Evolutionary conservation across 495 filamentous ascomycete genomes (phyloP), one percentile per base, ranked within the genome.

Genomic region (Trichoderma asperelloides): DNA sequence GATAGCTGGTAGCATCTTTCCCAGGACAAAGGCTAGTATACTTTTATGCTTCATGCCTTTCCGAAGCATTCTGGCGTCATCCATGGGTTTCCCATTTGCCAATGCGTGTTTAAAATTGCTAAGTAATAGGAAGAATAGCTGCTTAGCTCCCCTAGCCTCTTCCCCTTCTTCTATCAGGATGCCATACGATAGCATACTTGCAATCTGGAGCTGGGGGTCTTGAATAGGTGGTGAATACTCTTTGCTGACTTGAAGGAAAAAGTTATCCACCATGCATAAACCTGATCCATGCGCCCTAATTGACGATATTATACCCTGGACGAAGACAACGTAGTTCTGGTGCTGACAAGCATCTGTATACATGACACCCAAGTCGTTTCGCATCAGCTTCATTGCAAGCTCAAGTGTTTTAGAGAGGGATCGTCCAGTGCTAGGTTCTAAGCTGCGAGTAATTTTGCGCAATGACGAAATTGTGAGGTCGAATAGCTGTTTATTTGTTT

Each of bases 41-140:
- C 78, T 69, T 16, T 65, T 40, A 39, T 79, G 70, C 12, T 68
- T 67, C 78, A 83, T 78, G 2, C 79, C 80, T 69, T 74, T 72
- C 27, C 67, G 69, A 28, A 84, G 65, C n/a, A 81, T 80, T 2
- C 12, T 47, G 15, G 66, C 64, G 68, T 84, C 81, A 16, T 79
- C 70, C 13, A 51, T 66, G 16, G 81, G 71, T n/a, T 71, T 72
- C 33, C 71, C 75, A 63, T 80, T 78, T 39, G 75, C 76, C 6
- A 83, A 70, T 27, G 80, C 80, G 60, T 80, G 74, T 71, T 80
- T 81, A 69, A 83, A 84, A 70, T 78, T 82, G n/a, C 75, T 79
- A 68, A 75, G 78, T 2, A 85, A 74, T 41, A 82, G 80, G 66
- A 80, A 77, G 65, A 85, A 85, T 11, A 85, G 76, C 69, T 79